Evolutionary conservation across 331 rosid species (phyloP), one percentile per base, ranked within the genome.

Genomic region (Erythrophleum ivorense): DNA sequence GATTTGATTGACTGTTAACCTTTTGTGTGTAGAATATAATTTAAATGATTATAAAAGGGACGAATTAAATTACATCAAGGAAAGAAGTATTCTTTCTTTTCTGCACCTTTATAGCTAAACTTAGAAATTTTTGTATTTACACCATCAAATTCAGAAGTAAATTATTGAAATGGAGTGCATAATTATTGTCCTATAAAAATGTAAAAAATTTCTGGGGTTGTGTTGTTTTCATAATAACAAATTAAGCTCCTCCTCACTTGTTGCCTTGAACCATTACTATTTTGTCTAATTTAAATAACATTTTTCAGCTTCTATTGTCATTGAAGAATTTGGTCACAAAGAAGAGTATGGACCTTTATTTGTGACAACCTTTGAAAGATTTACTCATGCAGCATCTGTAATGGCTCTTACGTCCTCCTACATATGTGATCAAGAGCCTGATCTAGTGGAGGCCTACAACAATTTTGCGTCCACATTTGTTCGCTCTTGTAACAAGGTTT

Each of bases 361-460:
- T 89, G 92, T 92, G 76, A 90, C 93, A 76, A 89, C 86, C 4
- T 89, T 95, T 82, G 98, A 92, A 91, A 90, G 98, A 86, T 92
- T 92, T 91, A 91, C 98, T 4, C 87, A 90, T 79, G 89, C 98
- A 54, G 82, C 89, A 78, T 95, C 97, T 31, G 95, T 95, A 78
- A 83, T 85, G 94, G 98, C 97, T 89, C 91, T 92, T 78, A 95
- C 90, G 81, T 95, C 97, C 73, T 92, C 98, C 34, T 95, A 95
- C 79, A 89, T 95, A 82, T 95, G 98, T 78, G 98, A 95, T 82
- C 98, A 95, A 92, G 97, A 92, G 85, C 98, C 98, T 81, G 97
- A 95, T 89, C 95, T 95, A 66, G 98, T 95, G 82, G 98, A 95
- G 92, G 97, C 95, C 50, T 95, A 95, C 86, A 82, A 95, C 81